Conservation (phyloP, 257 asterid species). For the Nicotiana paniculata region DNA sequence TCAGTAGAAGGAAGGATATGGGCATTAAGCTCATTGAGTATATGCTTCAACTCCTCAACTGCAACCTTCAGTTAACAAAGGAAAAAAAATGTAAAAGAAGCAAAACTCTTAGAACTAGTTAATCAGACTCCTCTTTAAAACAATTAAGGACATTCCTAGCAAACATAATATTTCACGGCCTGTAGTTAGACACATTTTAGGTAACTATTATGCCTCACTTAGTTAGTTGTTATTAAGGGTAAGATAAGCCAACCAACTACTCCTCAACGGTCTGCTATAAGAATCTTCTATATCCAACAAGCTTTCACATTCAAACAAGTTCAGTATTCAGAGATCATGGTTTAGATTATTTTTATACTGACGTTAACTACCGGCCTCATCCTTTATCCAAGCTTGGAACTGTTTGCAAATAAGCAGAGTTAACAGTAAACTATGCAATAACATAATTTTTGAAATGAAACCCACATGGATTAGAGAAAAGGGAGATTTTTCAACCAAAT, state of each 20-base stretch:
- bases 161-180: background rate
- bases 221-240: background rate
- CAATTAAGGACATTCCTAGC: background rate
- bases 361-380: background rate
- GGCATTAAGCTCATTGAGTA: constrained; percentile 52
- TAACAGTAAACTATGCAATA: background rate
- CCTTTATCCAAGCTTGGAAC: background rate
- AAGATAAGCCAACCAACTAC: background rate
- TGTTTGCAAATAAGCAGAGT: background rate
- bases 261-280: background rate
- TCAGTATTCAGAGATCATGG: background rate
- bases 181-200: background rate
- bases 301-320: background rate
- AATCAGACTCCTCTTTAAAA: background rate
- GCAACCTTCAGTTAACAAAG: constrained; percentile 49
- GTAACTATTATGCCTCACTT: background rate
- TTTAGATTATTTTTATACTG: background rate
- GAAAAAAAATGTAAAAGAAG: background rate
- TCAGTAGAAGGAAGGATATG: constrained; percentile 44
- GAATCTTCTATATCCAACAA: background rate
- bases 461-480: background rate
- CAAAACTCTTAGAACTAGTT: background rate
- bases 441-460: background rate
- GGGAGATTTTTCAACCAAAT: background rate
- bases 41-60: constrained; percentile 60